Evolutionary conservation across 768 basidiomycete genomes (phyloP), one percentile per base, ranked within the genome.

Genomic region (Termitomyces heimii): DNA sequence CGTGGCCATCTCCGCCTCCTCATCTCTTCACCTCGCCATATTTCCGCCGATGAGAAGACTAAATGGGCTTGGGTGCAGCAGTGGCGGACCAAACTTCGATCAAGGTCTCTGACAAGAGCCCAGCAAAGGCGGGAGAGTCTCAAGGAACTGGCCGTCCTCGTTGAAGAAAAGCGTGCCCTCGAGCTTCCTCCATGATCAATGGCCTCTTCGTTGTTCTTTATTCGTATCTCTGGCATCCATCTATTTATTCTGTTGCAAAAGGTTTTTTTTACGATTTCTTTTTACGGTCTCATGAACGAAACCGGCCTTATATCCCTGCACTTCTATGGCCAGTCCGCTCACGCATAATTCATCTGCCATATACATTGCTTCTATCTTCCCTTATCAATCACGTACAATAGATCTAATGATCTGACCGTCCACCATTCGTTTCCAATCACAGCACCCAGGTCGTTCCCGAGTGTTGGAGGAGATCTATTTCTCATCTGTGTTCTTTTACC

Each of bases 61-160:
- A 67, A 80, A 54, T 86, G 84, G 82, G 70, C 75, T 35, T 86
- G 84, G 87, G 78, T 87, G n/a, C 79, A 79, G 59, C 83, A 86
- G 59, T 88, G 82, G 85, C 79, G 83, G 56, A 74, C 75, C 3
- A 85, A 79, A 70, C 80, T 88, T 45, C 77, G 80, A 54, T 70
- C 82, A 35, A 70, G 74, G 1, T 84, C 85, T 24, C 77, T 77
- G 43, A 79, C 82, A 43, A 70, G 74, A 52, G 74, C 77, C 57
- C 79, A 76, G 48, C 76, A 76, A 57, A 70, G 77, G 53, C 70
- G 72, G 35, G 70, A 75, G 49, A 75, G 75, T 55, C 70, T 75
- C 60, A 75, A 76, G 62, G 72, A 77, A 63, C 69, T 84, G 56
- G 72, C 79, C 53, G 70, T 77, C 48, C 76, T 85, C 22, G 77